These are phyloP conservation scores for Calonectria ilicicola DNA, from an alignment of 2,329 filamentous ascomycete species.

Conservation along the genomic window DNA sequence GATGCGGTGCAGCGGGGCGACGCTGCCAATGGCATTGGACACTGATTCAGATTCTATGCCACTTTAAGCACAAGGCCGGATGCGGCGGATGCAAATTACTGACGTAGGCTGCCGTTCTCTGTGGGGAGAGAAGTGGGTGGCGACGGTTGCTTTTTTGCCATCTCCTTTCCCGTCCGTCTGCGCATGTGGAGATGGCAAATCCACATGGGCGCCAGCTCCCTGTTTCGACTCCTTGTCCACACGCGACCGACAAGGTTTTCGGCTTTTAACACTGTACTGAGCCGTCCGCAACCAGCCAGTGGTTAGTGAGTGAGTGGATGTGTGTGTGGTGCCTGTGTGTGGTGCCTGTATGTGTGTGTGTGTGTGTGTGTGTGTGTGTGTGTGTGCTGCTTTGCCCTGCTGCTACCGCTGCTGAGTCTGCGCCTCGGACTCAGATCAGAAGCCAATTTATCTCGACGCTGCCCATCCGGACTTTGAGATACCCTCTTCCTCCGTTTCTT, in stretches of 20 bases:
- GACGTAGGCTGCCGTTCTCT: background rate
- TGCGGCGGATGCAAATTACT: background rate
- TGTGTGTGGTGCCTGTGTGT: too few species aligned
- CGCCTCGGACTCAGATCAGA: background rate
- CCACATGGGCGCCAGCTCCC: conserved; percentile 7
- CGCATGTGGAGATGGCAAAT: background rate
- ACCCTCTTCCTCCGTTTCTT: too few species aligned
- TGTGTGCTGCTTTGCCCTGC: too few species aligned
- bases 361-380: too few species aligned
- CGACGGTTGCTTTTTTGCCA: background rate
- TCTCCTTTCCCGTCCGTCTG: conserved; percentile 1
- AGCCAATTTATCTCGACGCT: background rate
- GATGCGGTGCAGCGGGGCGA: background rate
- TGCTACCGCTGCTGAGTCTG: background rate
- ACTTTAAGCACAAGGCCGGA: background rate
- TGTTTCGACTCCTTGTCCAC: conserved; percentile 10
- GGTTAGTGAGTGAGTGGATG: too few species aligned
- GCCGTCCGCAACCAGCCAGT: conserved; percentile 5
- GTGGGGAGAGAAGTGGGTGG: background rate
- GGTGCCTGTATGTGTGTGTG: too few species aligned
- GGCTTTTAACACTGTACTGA: conserved; percentile 3
- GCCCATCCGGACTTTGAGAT: background rate
- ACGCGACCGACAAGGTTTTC: conserved; percentile 8
- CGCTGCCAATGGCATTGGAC: background rate
- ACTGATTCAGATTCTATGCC: background rate